A percentile compares a stretch with the other conserved stretches of the same genome.
Evolutionary conservation across 768 basidiomycete species (phyloP).

Genomic region (Tulasnella sp.): DNA sequence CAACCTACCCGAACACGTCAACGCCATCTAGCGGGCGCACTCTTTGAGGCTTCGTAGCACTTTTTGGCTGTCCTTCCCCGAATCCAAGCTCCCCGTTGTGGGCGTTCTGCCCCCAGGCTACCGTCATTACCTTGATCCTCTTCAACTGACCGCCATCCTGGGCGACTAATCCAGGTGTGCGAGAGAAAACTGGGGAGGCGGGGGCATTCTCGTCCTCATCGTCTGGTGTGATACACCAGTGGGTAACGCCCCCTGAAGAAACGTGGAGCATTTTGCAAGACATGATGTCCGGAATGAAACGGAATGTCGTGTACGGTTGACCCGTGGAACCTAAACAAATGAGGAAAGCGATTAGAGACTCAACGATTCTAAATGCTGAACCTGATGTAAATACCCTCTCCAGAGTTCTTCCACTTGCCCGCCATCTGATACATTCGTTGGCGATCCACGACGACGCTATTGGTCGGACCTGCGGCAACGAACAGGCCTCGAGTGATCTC

Average conservation of each 20-base stretch:
- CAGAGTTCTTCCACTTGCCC: constrained; percentile 95
- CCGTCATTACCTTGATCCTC: constrained; percentile 28
- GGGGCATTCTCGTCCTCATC: constrained; percentile 60
- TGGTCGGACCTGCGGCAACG: constrained; percentile 80
- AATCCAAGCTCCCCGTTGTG: constrained; percentile 74
- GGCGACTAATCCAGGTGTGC: background rate
- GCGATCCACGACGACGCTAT: constrained; percentile 79
- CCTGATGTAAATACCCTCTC: constrained; percentile 63
- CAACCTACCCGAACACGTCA: constrained; percentile 72
- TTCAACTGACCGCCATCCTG: background rate
- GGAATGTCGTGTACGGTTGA: constrained; percentile 85
- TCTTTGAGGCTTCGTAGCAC: constrained; percentile 78
- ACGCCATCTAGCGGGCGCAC: constrained; percentile 74
- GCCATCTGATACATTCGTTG: constrained; percentile 89
- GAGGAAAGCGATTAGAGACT: background rate
- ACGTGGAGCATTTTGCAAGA: constrained; percentile 75
- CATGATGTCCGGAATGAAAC: constrained; percentile 86
- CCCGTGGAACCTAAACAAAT: constrained; percentile 79
- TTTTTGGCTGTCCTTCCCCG: constrained; percentile 80
- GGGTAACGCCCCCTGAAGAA: constrained; percentile 83
- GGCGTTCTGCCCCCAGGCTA: constrained; percentile 40
- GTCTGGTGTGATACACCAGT: constrained; percentile 73
- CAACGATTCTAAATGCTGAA: background rate
- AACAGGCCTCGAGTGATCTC: constrained; percentile 60
- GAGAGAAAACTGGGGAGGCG: constrained; percentile 39